Conservation (phyloP, 208 protist genomes). For the Trypanosoma caninum region DNA sequence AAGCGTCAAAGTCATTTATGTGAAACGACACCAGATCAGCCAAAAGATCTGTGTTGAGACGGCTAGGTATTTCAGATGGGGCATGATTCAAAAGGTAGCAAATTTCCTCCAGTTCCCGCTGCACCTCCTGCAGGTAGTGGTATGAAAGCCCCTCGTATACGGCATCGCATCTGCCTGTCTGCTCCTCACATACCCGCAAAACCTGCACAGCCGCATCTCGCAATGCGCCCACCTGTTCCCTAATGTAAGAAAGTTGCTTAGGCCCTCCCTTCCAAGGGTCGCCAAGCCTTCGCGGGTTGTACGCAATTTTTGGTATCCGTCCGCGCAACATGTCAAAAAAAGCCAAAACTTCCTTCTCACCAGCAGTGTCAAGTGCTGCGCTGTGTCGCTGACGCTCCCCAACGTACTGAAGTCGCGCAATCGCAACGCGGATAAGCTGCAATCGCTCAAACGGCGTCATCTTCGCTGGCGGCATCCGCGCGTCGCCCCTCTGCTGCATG, state of each 20-base stretch:
- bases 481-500: conserved; percentile 21
- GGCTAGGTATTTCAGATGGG: conserved; percentile 47
- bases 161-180: conserved; percentile 25
- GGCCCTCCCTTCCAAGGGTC: conserved; percentile 40
- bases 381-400: conserved; percentile 73
- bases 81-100: conserved; percentile 37
- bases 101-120: conserved; percentile 61
- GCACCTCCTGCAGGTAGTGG: conserved; percentile 59
- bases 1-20: conserved; percentile 80
- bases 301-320: conserved; percentile 46
- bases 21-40: conserved; percentile 72
- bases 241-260: conserved; percentile 52
- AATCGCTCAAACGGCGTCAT: conserved; percentile 74
- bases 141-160: conserved; percentile 71
- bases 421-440: conserved; percentile 65
- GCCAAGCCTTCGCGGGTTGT: conserved; percentile 51
- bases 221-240: conserved; percentile 36
- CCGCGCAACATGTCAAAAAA: conserved; percentile 60
- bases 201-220: conserved; percentile 16
- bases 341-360: conserved; percentile 31
- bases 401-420: conserved; percentile 73
- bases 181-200: conserved; percentile 14
- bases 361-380: conserved; percentile 55
- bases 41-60: conserved; percentile 65
- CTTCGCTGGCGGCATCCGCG: conserved; percentile 43